Percentiles rank a stretch among this genome's conserved stretches.
These are phyloP conservation scores for Metschnikowia bowlesiae DNA, from an alignment of 805 yeast genomes.

Conservation along the genomic window DNA sequence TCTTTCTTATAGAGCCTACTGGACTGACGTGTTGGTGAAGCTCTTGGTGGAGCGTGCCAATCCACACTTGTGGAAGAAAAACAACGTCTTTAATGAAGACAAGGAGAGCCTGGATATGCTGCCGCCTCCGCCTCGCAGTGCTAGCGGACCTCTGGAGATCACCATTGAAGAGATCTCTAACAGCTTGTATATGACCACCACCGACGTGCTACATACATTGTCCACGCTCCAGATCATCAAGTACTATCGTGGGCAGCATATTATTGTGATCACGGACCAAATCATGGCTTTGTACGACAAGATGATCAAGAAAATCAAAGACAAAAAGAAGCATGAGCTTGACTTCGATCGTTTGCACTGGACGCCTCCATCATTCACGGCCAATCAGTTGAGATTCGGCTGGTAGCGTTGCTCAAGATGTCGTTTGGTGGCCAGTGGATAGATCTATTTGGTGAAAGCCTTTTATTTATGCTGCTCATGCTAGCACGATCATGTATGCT, in stretches of 20 bases:
- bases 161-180: constrained; percentile 89
- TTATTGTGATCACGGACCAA: constrained; percentile 79
- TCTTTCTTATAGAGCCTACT: constrained; percentile 87
- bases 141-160: constrained; percentile 40
- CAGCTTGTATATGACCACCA: constrained; percentile 90
- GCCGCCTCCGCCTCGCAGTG: constrained; percentile 19
- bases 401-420: constrained; percentile 47
- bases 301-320: constrained; percentile 44
- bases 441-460: too few species aligned
- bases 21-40: constrained; percentile 87
- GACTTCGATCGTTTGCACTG: constrained; percentile 72
- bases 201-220: constrained; percentile 89
- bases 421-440: too few species aligned
- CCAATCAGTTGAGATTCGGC: constrained; percentile 92
- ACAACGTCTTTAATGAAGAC: constrained; percentile 34
- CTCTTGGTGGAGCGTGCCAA: constrained; percentile 57
- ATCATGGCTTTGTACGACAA: constrained; percentile 73
- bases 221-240: constrained; percentile 86
- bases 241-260: constrained; percentile 94
- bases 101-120: constrained; percentile 16
- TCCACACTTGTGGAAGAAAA: constrained; percentile 35
- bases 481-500: too few species aligned
- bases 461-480: too few species aligned
- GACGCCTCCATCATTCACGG: constrained; percentile 96
- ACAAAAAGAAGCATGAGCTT: constrained; percentile 69